Evolutionary conservation across 495 filamentous ascomycete species (phyloP), one percentile per base, ranked within the genome.

Genomic region (Penicillium salamii): DNA sequence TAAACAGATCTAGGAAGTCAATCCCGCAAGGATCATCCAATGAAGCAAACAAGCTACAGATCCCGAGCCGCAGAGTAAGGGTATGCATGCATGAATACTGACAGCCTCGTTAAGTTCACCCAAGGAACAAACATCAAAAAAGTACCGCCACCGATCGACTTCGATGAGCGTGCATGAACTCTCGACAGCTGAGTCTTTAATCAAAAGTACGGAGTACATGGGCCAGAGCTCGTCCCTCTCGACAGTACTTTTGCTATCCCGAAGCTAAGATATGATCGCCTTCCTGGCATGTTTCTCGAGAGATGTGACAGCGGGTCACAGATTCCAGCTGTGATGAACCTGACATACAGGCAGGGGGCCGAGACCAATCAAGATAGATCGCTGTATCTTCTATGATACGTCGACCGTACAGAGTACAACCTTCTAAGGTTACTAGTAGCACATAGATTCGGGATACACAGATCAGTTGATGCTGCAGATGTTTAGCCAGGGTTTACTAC

Each of bases 291-390:
- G 48, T 46, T 39, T n/a, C 33, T 17, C 28, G 24, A 46, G 19
- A 54, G 28, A 46, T 53, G 55, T 61, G 58, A 55, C 49, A 52
- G 52, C 33, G 29, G 42, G 50, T 50, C 49, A 21, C 21, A 13
- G 28, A 49, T 49, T 17, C 40, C 48, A 24, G 7, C 20, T 49
- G 48, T 49, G 49, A 50, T 49, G 35, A 23, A 44, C 31, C 41
- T 46, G 28, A 13, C 32, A 31, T 29, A 14, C 15, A 39, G 15
- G 38, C 45, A 38, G 24, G 37, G 37, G 32, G 23, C 4, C 4
- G 9, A n/a, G 21, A 28, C 54, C 58, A 58, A 55, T 55, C 51
- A 51, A 15, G 17, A 15, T 18, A 41, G 13, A 23, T 20, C 21
- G 24, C 32, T 17, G 23, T 7, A 13, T 21, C 9, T 38, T 42